Evolutionary conservation across 108 stramenopile genomes (phyloP).

Genomic region (Mayamaea pseudoterrestris): DNA sequence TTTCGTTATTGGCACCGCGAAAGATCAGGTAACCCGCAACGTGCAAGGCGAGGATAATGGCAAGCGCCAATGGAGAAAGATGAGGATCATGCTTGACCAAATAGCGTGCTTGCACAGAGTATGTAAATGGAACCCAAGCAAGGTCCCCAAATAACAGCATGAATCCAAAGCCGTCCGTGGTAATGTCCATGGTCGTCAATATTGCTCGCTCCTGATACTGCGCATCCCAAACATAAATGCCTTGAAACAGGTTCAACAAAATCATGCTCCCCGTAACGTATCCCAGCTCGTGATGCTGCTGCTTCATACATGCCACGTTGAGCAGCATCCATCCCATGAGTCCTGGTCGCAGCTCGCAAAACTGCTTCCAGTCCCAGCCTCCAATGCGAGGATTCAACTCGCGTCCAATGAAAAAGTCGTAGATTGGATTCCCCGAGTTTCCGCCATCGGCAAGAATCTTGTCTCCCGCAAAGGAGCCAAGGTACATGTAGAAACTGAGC

Average conservation of each 20-base stretch:
- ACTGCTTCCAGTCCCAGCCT: conserved; percentile 91
- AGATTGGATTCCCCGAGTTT: conserved; percentile 65
- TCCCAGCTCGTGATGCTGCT: conserved; percentile 71
- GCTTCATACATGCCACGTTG: conserved; percentile 63
- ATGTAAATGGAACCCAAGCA: conserved; percentile 98
- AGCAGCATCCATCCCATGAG: conserved; percentile 89
- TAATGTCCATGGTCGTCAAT: conserved; percentile 98
- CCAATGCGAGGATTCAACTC: conserved; percentile 91
- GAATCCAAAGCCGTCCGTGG: conserved; percentile 98
- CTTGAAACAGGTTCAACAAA: conserved; percentile 82
- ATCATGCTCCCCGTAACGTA: conserved; percentile 84
- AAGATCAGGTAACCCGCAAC: conserved; percentile 82
- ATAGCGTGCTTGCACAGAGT: conserved; percentile 85
- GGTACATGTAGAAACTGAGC: conserved; percentile 65
- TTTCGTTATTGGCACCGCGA: conserved; percentile 87
- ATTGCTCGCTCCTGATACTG: conserved; percentile 90
- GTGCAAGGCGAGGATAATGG: conserved; percentile 42
- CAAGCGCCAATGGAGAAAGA: conserved; percentile 32
- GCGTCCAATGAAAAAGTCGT: conserved; percentile 96
- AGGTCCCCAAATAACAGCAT: conserved; percentile 98
- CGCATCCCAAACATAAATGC: conserved; percentile 95
- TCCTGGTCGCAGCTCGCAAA: conserved; percentile 95
- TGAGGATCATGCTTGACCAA: conserved; percentile 84
- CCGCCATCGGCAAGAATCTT: conserved; percentile 76
- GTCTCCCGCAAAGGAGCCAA: conserved; percentile 37